Percentiles rank a stretch among this genome's conserved stretches.
These are phyloP conservation scores for Blastobotrys elegans DNA, from an alignment of 1,139 yeast species.

Conservation along the genomic window DNA sequence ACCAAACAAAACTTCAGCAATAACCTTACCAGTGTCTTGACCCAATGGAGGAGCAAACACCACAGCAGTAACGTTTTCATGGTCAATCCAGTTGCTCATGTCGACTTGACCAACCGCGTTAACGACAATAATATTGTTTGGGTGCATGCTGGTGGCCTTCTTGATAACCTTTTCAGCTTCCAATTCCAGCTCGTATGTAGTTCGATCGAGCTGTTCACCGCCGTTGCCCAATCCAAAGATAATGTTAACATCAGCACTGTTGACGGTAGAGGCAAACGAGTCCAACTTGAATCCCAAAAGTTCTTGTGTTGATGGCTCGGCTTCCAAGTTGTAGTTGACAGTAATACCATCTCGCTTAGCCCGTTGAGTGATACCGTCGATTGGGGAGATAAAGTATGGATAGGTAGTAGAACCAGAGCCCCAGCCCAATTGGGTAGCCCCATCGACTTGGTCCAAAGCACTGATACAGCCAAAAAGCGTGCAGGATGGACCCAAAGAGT, in stretches of 20 bases:
- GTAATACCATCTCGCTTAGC: conserved; percentile 20
- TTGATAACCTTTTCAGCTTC: conserved; percentile 53
- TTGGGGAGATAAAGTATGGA: conserved; percentile 53
- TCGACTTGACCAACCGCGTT: conserved; percentile 57
- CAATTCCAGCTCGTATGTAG: conserved; percentile 53
- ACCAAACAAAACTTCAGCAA: conserved; percentile 52
- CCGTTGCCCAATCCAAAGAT: conserved; percentile 41
- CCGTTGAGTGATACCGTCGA: conserved; percentile 29
- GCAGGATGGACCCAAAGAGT: conserved; percentile 8
- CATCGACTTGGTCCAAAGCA: conserved; percentile 18
- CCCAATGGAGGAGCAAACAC: conserved; percentile 55
- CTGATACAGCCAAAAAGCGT: conserved; percentile 30
- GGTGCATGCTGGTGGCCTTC: conserved; percentile 45
- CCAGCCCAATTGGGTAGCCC: conserved; percentile 33
- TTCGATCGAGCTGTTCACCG: conserved; percentile 38
- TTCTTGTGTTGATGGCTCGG: conserved; percentile 49
- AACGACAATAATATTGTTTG: conserved; percentile 54
- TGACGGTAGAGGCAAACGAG: background rate
- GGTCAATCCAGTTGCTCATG: conserved; percentile 55
- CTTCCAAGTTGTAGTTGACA: conserved; percentile 33
- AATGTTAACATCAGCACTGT: conserved; percentile 49
- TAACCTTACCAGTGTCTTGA: conserved; percentile 46
- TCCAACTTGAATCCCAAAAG: conserved; percentile 18
- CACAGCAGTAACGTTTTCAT: conserved; percentile 55
- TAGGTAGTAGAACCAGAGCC: conserved; percentile 47